Evolutionary conservation across 2,329 filamentous ascomycete genomes (phyloP).

Genomic region (Pseudocercospora fijiensis): DNA sequence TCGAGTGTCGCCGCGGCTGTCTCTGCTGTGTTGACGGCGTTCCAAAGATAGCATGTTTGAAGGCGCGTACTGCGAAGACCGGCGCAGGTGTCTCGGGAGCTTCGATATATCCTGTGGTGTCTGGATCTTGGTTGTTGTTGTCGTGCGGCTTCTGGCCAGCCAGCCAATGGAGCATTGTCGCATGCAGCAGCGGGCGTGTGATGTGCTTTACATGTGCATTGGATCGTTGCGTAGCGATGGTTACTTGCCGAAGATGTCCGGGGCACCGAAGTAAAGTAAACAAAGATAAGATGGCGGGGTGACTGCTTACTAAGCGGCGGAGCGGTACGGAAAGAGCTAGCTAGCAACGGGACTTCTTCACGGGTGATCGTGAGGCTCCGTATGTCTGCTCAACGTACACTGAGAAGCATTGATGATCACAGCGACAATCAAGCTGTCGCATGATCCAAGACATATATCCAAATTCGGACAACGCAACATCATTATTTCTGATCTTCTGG

Average conservation of each 20-base stretch:
- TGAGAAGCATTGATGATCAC: no score
- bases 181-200: neutral
- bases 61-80: constrained; percentile 65
- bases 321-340: neutral
- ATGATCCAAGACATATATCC: no score
- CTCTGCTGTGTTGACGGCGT: constrained; percentile 54
- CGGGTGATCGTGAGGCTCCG: neutral
- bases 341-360: no score
- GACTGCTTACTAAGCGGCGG: neutral
- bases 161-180: constrained; percentile 39
- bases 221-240: neutral
- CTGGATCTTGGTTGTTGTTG: constrained; percentile 28
- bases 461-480: no score
- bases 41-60: constrained; percentile 64
- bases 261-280: neutral
- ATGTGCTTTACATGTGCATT: constrained; percentile 3
- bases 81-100: constrained; percentile 65
- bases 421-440: no score
- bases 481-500: neutral
- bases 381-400: neutral
- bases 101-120: constrained; percentile 50
- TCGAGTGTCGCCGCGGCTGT: constrained; percentile 34
- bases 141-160: constrained; percentile 35
- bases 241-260: constrained; percentile 1
- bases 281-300: neutral